phyloP scores from a whole-genome alignment of 306 rosid species.

The Sechiopsis laciniata region DNA sequence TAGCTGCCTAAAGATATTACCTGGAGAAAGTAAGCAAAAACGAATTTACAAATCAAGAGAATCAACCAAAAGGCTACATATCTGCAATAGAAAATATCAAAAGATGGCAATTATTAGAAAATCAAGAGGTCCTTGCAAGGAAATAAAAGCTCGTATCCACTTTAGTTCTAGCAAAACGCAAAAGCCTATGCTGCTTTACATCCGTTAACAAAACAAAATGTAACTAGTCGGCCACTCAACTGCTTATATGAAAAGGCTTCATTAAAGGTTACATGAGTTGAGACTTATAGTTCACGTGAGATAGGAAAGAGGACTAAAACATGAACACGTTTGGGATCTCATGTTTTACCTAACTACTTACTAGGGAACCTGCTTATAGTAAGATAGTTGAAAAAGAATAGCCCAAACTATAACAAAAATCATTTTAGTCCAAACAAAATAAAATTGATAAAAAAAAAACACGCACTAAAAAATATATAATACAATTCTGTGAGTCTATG shows the following conservation, averaged over 20 bases:
- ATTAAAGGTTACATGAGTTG: neutral
- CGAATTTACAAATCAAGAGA: slow-evolving; percentile 74
- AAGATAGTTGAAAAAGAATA: neutral
- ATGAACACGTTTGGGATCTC: neutral
- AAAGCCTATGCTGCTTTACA: neutral
- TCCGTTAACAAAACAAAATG: neutral
- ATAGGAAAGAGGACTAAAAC: neutral
- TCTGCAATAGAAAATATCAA: slow-evolving; percentile 38
- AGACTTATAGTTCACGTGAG: neutral
- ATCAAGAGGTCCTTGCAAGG: slow-evolving; percentile 13
- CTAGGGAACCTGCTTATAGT: neutral
- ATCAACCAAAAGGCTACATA: slow-evolving; percentile 77
- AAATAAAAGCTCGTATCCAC: slow-evolving; percentile 17
- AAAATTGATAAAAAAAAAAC: neutral
- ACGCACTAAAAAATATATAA: neutral
- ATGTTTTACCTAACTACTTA: neutral
- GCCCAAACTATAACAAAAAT: neutral
- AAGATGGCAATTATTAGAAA: slow-evolving; percentile 16
- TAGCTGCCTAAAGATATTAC: slow-evolving; percentile 32
- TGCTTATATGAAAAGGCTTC: neutral
- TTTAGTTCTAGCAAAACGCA: slow-evolving; percentile 12
- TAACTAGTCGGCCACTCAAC: neutral
- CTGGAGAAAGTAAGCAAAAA: slow-evolving; percentile 95
- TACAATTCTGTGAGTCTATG: neutral
- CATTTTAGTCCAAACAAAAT: neutral